These are phyloP conservation scores for Xerocomellus intermedius DNA, from an alignment of 768 basidiomycete species.

Conservation along the genomic window DNA sequence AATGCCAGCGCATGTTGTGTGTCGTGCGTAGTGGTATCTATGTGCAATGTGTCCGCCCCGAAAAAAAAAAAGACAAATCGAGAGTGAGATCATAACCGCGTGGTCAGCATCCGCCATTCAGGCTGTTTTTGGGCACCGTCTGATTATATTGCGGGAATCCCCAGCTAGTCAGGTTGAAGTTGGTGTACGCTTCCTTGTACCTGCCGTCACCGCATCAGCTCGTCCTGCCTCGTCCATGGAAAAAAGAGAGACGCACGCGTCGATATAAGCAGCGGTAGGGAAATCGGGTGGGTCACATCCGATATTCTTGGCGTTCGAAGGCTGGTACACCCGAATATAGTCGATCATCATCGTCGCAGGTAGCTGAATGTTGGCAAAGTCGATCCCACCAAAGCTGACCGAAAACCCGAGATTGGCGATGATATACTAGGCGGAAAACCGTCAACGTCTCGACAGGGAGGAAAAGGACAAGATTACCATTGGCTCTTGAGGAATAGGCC, in stretches of 20 bases:
- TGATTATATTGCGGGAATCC: constrained; percentile 41
- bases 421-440: constrained; percentile 47
- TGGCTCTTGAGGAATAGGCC: constrained; percentile 69
- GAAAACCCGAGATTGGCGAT: constrained; percentile 73
- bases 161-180: constrained; percentile 47
- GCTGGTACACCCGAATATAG: constrained; percentile 78
- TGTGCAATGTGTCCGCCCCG: background rate
- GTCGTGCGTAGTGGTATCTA: background rate
- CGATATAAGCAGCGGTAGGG: constrained; percentile 78
- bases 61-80: background rate
- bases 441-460: background rate
- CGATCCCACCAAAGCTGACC: constrained; percentile 62
- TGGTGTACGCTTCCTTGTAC: constrained; percentile 45
- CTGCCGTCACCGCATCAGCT: constrained; percentile 17
- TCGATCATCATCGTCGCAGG: constrained; percentile 70
- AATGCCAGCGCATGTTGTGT: background rate
- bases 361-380: constrained; percentile 53
- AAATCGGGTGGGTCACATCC: constrained; percentile 69
- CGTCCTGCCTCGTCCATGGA: background rate
- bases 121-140: constrained; percentile 58
- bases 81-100: constrained; percentile 4
- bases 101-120: constrained; percentile 30
- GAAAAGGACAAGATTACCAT: constrained; percentile 40
- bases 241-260: constrained; percentile 44
- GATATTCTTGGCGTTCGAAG: constrained; percentile 44